Conservation (phyloP, 2,329 filamentous ascomycete genomes). For the Sclerotinia borealis region DNA sequence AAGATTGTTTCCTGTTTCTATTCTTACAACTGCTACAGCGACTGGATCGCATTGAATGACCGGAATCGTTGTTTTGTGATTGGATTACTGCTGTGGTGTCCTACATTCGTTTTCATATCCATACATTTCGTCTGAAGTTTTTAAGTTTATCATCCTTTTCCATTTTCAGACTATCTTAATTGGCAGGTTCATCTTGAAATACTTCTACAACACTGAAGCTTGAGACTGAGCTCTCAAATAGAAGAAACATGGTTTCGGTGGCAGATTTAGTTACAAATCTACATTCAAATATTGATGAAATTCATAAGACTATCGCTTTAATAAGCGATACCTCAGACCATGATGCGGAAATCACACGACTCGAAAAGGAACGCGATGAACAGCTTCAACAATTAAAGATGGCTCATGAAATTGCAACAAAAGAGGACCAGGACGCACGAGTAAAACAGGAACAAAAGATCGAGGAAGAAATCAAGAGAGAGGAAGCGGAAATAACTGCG, state of each 20-base stretch:
- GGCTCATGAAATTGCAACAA: conserved; percentile 18
- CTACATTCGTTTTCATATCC: neutral
- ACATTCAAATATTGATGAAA: conserved; percentile 28
- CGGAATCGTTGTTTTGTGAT: neutral
- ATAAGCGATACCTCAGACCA: conserved; percentile 24
- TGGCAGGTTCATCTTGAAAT: neutral
- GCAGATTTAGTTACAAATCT: conserved; percentile 24
- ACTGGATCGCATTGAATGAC: neutral
- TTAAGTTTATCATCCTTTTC: neutral
- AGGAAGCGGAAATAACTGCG: conserved; percentile 21
- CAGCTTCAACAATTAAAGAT: conserved; percentile 20
- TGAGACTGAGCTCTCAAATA: neutral
- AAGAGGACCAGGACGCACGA: conserved; percentile 14
- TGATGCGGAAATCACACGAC: conserved; percentile 23
- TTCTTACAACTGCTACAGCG: neutral
- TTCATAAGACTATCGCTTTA: conserved; percentile 21
- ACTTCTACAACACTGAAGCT: neutral
- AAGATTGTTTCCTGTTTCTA: neutral
- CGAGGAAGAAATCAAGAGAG: conserved; percentile 15
- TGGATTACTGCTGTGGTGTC: neutral
- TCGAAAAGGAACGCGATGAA: conserved; percentile 22
- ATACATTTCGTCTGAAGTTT: conserved; percentile 7
- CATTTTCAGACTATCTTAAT: neutral
- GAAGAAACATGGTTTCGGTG: conserved; percentile 14
- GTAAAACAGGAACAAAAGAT: conserved; percentile 17